Conservation (phyloP, 192 early-diverging fungal species). For the Backusella tarrabulga region DNA sequence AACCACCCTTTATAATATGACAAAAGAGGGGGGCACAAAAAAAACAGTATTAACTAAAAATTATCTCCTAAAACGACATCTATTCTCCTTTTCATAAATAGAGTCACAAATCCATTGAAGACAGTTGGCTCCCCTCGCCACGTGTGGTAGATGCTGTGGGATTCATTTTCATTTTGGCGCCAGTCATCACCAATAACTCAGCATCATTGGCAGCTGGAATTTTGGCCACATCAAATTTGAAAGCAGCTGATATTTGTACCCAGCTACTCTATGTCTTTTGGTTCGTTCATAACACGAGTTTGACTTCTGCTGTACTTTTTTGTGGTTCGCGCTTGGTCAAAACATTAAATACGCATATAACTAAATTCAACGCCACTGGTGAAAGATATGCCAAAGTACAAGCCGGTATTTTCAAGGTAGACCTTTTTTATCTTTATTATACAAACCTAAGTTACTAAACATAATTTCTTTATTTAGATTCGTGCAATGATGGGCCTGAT, state of each 20-base stretch:
- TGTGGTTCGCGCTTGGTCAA: conserved; percentile 16
- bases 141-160: conserved; percentile 24
- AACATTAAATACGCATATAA: conserved; percentile 17
- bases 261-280: conserved; percentile 27
- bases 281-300: conserved; percentile 22
- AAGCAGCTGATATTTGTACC: conserved; percentile 13
- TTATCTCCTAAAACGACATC: not conserved
- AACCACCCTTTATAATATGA: not conserved
- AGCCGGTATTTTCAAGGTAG: conserved; percentile 23
- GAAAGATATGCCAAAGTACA: conserved; percentile 18
- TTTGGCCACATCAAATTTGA: conserved; percentile 9
- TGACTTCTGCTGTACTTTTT: conserved; percentile 17
- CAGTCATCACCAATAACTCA: conserved; percentile 18
- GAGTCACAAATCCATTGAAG: conserved; percentile 24
- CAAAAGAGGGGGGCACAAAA: not conserved
- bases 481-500: conserved; percentile 19
- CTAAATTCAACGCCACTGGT: conserved; percentile 16
- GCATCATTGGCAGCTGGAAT: conserved; percentile 25
- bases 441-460: not conserved
- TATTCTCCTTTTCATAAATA: not conserved
- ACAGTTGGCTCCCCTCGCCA: conserved; percentile 26
- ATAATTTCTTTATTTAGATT: conserved; percentile 4
- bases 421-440: not conserved
- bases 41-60: not conserved
- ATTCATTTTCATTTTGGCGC: conserved; percentile 6